These are phyloP conservation scores for Saccharomyces hybrid DNA, from an alignment of 1,139 yeast species.

Conservation along the genomic window DNA sequence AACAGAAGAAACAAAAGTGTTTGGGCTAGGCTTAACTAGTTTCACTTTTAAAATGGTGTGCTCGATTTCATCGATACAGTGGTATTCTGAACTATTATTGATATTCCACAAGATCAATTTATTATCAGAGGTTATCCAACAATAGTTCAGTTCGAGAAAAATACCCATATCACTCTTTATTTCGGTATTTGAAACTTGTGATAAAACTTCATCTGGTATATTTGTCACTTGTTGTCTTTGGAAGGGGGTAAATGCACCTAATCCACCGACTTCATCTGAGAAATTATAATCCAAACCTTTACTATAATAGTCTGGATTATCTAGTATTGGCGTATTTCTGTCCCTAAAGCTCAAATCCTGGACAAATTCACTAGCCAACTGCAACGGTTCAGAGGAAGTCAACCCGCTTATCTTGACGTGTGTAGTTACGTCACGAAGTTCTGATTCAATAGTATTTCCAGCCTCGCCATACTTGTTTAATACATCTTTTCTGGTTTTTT, in stretches of 20 bases:
- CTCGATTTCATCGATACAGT: constrained; percentile 73
- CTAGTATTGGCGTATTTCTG: constrained; percentile 36
- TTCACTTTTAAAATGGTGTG: constrained; percentile 73
- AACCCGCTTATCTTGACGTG: constrained; percentile 25
- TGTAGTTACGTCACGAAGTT: background rate
- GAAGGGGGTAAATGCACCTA: constrained; percentile 61
- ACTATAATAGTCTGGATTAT: constrained; percentile 36
- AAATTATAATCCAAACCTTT: constrained; percentile 39
- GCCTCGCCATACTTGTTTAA: background rate
- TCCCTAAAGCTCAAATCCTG: constrained; percentile 35
- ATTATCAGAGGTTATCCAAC: constrained; percentile 85
- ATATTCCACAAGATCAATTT: constrained; percentile 79
- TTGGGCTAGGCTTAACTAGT: constrained; percentile 70
- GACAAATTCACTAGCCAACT: constrained; percentile 36
- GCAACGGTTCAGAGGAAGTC: constrained; percentile 29
- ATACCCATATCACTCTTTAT: constrained; percentile 74
- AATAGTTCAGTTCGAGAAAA: constrained; percentile 70
- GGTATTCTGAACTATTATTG: constrained; percentile 55
- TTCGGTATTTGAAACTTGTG: constrained; percentile 59
- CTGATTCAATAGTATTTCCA: background rate
- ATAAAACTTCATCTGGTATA: constrained; percentile 78
- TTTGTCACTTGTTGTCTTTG: constrained; percentile 60
- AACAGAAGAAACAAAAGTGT: constrained; percentile 72
- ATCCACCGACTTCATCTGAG: constrained; percentile 34
- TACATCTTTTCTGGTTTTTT: background rate